Conservation (phyloP, 768 basidiomycete genomes). For the Collybiopsis confluens region DNA sequence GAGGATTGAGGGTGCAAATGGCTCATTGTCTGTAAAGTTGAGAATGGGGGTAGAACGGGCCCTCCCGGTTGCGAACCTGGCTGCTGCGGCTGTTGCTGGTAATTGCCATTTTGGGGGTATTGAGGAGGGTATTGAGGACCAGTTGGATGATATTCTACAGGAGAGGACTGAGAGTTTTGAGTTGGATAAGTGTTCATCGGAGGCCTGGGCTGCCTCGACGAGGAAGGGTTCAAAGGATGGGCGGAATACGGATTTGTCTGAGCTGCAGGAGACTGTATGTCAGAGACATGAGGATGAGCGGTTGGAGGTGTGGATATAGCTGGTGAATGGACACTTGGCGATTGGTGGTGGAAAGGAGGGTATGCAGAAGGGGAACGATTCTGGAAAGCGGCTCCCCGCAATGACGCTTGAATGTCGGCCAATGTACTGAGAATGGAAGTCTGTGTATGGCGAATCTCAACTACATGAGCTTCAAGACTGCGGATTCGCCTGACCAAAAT, state of each 20-base stretch:
- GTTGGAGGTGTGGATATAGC: slow-evolving; percentile 47
- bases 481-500: slow-evolving; percentile 71
- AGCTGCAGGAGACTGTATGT: slow-evolving; percentile 37
- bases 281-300: slow-evolving; percentile 34
- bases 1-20: slow-evolving; percentile 44
- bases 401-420: slow-evolving; percentile 71
- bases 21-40: slow-evolving; percentile 59
- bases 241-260: slow-evolving; percentile 22
- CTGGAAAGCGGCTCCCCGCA: slow-evolving; percentile 52
- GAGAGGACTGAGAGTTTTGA: slow-evolving; percentile 2
- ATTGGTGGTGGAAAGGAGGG: slow-evolving; percentile 54
- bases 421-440: slow-evolving; percentile 74
- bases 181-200: slow-evolving; percentile 5
- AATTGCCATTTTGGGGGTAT: slow-evolving; percentile 25
- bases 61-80: slow-evolving; percentile 27
- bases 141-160: slow-evolving; percentile 7
- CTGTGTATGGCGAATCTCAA: slow-evolving; percentile 74
- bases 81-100: slow-evolving; percentile 16
- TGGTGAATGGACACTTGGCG: slow-evolving; percentile 63
- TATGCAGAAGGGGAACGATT: slow-evolving; percentile 65
- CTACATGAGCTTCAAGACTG: slow-evolving; percentile 81
- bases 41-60: slow-evolving; percentile 67
- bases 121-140: slow-evolving; percentile 2
- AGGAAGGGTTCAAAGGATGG: slow-evolving; percentile 21
- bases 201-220: slow-evolving; percentile 3